These are phyloP conservation scores for Barnettozyma botsteinii DNA, from an alignment of 805 yeast species.

Conservation along the genomic window DNA sequence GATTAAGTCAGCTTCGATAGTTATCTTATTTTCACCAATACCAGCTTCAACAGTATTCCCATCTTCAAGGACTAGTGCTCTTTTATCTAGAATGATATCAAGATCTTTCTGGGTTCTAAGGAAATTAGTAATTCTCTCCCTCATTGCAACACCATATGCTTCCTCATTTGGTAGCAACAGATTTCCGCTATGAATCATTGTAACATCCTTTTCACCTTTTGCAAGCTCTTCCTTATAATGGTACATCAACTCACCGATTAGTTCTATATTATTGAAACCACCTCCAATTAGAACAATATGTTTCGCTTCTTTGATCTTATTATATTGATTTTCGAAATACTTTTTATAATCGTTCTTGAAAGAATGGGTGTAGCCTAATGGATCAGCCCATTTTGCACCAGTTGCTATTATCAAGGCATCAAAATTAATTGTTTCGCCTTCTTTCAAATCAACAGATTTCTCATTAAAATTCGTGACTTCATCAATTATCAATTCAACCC, in stretches of 20 bases:
- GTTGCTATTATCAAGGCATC: constrained; percentile 29
- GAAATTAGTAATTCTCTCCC: constrained; percentile 11
- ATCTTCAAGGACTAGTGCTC: constrained; percentile 5
- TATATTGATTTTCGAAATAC: constrained; percentile 13
- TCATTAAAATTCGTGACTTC: constrained; percentile 13
- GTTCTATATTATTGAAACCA: constrained; percentile 28
- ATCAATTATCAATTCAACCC: constrained; percentile 17
- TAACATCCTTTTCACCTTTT: constrained; percentile 14
- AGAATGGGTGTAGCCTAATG: constrained; percentile 16
- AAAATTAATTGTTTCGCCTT: constrained; percentile 10
- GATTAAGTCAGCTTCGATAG: constrained; percentile 7
- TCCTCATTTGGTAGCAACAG: constrained; percentile 14
- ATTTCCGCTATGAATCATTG: constrained; percentile 15
- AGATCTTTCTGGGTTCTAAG: constrained; percentile 6
- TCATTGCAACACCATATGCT: constrained; percentile 7
- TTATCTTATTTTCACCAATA: background rate
- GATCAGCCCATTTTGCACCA: constrained; percentile 27
- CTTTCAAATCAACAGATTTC: constrained; percentile 11
- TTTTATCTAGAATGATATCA: constrained; percentile 8
- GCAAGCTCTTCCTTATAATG: constrained; percentile 16
- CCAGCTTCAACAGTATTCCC: constrained; percentile 3
- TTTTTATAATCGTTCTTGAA: constrained; percentile 14
- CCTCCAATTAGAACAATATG: constrained; percentile 30
- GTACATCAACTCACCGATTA: constrained; percentile 29
- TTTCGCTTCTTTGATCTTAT: constrained; percentile 21